phyloP scores from a whole-genome alignment of 148 eudicot species.

The Cornus suecica region DNA sequence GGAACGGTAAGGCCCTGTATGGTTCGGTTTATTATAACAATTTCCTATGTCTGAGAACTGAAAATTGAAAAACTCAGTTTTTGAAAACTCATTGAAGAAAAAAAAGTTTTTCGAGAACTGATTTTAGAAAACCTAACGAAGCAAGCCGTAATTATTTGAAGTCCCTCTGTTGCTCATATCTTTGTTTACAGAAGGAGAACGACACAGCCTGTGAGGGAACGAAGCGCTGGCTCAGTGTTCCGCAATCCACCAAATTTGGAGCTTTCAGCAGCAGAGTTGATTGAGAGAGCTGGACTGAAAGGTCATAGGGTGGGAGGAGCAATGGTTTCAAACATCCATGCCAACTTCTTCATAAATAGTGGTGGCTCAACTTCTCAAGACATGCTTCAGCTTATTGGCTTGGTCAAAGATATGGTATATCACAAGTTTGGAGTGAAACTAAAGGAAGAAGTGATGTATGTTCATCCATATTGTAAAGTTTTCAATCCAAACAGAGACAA shows the following conservation, averaged over 20 bases:
- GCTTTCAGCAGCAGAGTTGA: constrained; percentile 20
- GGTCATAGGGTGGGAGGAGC: constrained; percentile 23
- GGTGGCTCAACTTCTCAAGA: constrained; percentile 20
- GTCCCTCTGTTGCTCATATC: background rate
- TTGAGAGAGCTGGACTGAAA: constrained; percentile 22
- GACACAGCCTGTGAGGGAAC: constrained; percentile 22
- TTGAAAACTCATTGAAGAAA: too few relatives aligned
- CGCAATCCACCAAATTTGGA: constrained; percentile 12
- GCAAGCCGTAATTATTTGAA: too few relatives aligned
- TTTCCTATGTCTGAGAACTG: too few relatives aligned
- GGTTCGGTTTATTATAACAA: background rate
- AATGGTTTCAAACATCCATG: constrained; percentile 24
- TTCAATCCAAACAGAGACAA: background rate
- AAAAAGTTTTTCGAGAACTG: too few relatives aligned
- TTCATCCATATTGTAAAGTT: constrained; percentile 9
- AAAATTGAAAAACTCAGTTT: too few relatives aligned
- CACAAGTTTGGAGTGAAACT: constrained; percentile 17
- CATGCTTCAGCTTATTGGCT: constrained; percentile 21
- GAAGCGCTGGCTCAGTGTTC: constrained; percentile 28
- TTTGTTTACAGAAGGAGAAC: constrained; percentile 18
- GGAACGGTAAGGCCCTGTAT: constrained; percentile 10
- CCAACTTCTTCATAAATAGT: constrained; percentile 26
- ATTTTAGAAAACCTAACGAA: too few relatives aligned
- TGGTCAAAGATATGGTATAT: constrained; percentile 20
- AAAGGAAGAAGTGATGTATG: constrained; percentile 20